Percentiles rank a stretch among this genome's conserved stretches.
phyloP scores from a whole-genome alignment of 306 rosid species.

The Rubus parviflorus region DNA sequence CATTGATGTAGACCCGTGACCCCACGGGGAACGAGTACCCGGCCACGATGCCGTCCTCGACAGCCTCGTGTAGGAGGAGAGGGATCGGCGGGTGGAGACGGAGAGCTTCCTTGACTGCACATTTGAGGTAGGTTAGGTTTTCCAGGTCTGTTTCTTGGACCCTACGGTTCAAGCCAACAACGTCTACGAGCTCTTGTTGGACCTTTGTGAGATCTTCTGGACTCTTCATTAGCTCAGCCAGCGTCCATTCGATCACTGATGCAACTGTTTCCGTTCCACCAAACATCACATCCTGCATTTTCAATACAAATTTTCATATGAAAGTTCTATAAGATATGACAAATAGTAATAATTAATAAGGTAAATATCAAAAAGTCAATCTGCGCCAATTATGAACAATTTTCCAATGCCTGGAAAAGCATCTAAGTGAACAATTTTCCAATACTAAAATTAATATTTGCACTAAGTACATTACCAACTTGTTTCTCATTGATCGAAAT shows the following conservation, averaged over 20 bases:
- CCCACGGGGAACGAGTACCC: constrained; percentile 44
- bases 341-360: too few species aligned
- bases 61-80: constrained; percentile 51
- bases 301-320: not conserved
- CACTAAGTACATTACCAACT: too few species aligned
- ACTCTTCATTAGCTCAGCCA: constrained; percentile 51
- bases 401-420: too few species aligned
- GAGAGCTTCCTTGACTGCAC: constrained; percentile 48
- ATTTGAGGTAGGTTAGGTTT: constrained; percentile 37
- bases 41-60: constrained; percentile 22
- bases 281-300: constrained; percentile 54
- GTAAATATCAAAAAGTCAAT: too few species aligned
- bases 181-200: constrained; percentile 41
- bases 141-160: constrained; percentile 40
- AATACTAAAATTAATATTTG: too few species aligned
- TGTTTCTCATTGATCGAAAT: too few species aligned
- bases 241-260: constrained; percentile 53
- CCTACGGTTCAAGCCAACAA: constrained; percentile 38
- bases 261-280: constrained; percentile 65
- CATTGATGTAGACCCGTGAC: constrained; percentile 46
- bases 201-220: constrained; percentile 35
- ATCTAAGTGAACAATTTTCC: too few species aligned
- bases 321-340: too few species aligned
- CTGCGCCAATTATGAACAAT: too few species aligned
- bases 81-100: constrained; percentile 67